These are phyloP conservation scores for Skeletonema potamos DNA, from an alignment of 108 stramenopile genomes.

Conservation along the genomic window DNA sequence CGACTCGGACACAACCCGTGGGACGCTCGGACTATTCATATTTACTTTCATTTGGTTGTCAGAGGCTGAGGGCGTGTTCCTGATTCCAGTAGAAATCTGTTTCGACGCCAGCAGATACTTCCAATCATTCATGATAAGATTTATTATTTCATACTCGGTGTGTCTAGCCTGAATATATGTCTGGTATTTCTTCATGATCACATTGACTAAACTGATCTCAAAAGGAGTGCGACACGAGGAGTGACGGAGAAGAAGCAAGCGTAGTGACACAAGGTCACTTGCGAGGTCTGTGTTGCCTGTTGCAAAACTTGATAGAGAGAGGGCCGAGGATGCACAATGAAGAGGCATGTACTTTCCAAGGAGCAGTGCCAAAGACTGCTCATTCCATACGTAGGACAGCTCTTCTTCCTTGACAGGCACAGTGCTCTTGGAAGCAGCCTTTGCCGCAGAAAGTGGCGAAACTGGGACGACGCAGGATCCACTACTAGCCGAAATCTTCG, in stretches of 20 bases:
- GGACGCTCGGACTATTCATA: background rate
- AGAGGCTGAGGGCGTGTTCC: background rate
- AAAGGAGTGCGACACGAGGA: constrained; percentile 40
- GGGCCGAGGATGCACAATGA: background rate
- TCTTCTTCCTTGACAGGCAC: background rate
- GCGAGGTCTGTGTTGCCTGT: constrained; percentile 17
- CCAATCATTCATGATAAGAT: constrained; percentile 59
- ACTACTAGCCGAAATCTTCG: background rate
- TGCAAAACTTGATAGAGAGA: background rate
- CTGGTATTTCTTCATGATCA: constrained; percentile 59
- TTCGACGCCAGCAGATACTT: constrained; percentile 17
- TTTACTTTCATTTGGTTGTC: background rate
- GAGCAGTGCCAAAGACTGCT: constrained; percentile 59
- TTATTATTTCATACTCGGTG: constrained; percentile 47
- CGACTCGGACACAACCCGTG: constrained; percentile 3
- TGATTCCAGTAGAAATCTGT: background rate
- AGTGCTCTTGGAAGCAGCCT: background rate
- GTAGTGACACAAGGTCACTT: constrained; percentile 56
- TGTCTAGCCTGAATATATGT: constrained; percentile 41
- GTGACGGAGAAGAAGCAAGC: constrained; percentile 65
- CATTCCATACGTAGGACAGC: constrained; percentile 19
- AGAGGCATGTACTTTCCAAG: constrained; percentile 68
- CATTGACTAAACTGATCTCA: constrained; percentile 60
- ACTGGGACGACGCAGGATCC: background rate
- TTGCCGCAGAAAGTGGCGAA: background rate